Conservation (phyloP, 192 early-diverging fungal genomes). For the Rhizophagus sp. region DNA sequence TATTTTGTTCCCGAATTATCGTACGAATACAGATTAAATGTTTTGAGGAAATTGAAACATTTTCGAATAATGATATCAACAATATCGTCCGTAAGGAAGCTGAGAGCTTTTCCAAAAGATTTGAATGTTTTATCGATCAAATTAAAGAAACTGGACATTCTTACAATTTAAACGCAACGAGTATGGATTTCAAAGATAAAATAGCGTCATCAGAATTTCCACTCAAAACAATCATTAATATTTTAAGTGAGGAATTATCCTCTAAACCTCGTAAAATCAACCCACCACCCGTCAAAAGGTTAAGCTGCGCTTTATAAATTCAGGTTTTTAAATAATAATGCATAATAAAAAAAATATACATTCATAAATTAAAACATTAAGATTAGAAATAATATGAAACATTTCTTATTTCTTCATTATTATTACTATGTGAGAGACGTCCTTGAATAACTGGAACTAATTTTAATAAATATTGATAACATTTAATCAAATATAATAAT, state of each 20-base stretch:
- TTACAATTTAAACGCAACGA: not conserved
- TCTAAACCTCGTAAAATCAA: too few species aligned
- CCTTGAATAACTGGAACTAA: too few species aligned
- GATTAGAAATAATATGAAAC: too few species aligned
- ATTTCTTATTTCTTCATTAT: too few species aligned
- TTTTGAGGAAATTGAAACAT: not conserved
- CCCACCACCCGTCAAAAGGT: too few species aligned
- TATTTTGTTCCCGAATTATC: not conserved
- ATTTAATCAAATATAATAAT: too few species aligned
- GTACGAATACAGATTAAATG: slow-evolving; percentile 15
- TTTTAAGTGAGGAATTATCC: not conserved
- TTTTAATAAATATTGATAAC: too few species aligned
- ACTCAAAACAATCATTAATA: not conserved
- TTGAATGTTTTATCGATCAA: not conserved
- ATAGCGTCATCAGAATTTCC: not conserved
- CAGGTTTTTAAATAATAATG: too few species aligned
- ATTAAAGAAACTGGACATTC: not conserved
- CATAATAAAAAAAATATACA: too few species aligned
- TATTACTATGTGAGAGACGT: too few species aligned
- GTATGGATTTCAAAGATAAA: not conserved
- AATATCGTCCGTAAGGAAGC: slow-evolving; percentile 6
- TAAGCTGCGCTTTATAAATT: too few species aligned
- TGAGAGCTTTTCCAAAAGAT: not conserved
- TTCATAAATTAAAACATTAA: too few species aligned
- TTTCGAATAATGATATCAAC: not conserved